phyloP scores from a whole-genome alignment of 1,284 basidiomycete genomes.

The Fomitopsis pinicola region DNA sequence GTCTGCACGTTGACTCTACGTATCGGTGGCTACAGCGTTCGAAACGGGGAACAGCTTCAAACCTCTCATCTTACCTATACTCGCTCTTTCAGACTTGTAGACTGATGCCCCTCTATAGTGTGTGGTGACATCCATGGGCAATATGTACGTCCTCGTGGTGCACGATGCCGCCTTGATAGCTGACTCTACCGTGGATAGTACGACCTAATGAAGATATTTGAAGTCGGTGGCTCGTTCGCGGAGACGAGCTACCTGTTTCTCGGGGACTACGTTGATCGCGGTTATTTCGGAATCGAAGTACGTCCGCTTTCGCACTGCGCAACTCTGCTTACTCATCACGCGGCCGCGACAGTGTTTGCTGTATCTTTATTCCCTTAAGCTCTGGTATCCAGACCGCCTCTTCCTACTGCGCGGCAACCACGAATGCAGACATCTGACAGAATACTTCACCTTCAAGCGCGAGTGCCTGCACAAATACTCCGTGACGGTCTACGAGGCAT shows the following conservation, averaged over 20 bases:
- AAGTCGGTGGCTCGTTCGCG: constrained; percentile 87
- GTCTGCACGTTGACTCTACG: too few species aligned
- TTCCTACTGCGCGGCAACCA: constrained; percentile 95
- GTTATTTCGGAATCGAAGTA: constrained; percentile 94
- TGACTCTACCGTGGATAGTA: constrained; percentile 43
- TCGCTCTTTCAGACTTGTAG: not conserved
- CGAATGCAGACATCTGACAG: constrained; percentile 94
- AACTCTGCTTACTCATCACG: constrained; percentile 11
- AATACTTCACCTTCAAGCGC: constrained; percentile 77
- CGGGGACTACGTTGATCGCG: constrained; percentile 98
- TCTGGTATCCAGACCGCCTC: constrained; percentile 90
- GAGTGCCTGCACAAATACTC: constrained; percentile 86
- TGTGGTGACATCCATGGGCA: constrained; percentile 99
- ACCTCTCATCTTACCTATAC: not conserved
- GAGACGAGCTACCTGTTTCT: constrained; percentile 95
- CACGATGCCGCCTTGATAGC: not conserved
- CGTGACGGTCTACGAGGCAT: constrained; percentile 82
- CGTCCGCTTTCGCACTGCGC: constrained; percentile 14
- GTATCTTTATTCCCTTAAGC: constrained; percentile 90
- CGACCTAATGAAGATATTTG: constrained; percentile 97
- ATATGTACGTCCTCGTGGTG: constrained; percentile 65
- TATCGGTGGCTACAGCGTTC: too few species aligned
- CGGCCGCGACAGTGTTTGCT: constrained; percentile 69
- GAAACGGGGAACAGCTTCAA: too few species aligned
- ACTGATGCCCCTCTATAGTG: constrained; percentile 43